Percentiles rank a stretch among this genome's conserved stretches.
phyloP scores from a whole-genome alignment of 2,329 filamentous ascomycete species.

The Bertia moriformis region DNA sequence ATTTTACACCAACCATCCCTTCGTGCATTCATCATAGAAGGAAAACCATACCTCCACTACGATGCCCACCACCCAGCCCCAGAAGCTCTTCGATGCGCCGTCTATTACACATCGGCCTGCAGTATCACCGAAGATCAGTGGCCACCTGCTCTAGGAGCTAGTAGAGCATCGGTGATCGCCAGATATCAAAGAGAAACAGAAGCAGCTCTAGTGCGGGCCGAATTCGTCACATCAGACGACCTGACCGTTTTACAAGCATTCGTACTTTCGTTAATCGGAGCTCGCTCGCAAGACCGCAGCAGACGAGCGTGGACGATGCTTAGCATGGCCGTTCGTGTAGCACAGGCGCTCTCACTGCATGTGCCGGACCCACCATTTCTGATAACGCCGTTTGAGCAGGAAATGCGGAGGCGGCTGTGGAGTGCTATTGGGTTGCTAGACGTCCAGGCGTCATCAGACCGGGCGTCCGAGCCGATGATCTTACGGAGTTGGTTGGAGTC shows the following conservation, averaged over 20 bases:
- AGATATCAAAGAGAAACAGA: too few species aligned
- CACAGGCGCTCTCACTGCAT: slow-evolving; percentile 14
- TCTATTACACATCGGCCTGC: too few species aligned
- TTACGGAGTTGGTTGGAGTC: slow-evolving; percentile 12
- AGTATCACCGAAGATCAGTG: too few species aligned
- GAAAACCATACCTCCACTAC: slow-evolving; percentile 14
- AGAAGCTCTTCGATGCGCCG: too few species aligned
- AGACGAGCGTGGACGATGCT: slow-evolving; percentile 16
- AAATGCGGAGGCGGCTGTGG: slow-evolving; percentile 16
- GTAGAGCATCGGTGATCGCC: too few species aligned
- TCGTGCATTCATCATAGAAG: slow-evolving; percentile 9
- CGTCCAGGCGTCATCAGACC: slow-evolving; percentile 12
- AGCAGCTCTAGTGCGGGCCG: too few species aligned
- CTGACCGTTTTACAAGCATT: slow-evolving; percentile 15
- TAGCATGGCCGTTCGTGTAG: slow-evolving; percentile 14
- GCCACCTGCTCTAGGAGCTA: too few species aligned
- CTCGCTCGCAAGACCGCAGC: slow-evolving; percentile 13
- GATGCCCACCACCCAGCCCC: too few species aligned
- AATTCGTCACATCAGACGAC: slow-evolving; percentile 15
- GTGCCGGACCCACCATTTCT: slow-evolving; percentile 12
- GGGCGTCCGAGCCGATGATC: slow-evolving; percentile 17
- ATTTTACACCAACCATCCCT: slow-evolving; percentile 14
- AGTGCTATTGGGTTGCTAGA: slow-evolving; percentile 13
- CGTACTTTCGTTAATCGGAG: slow-evolving; percentile 12
- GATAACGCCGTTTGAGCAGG: slow-evolving; percentile 12